Percentiles rank a stretch among this genome's conserved stretches.
Conservation (phyloP, 352 stramenopile genomes). For the Pythium scleroteichum region DNA sequence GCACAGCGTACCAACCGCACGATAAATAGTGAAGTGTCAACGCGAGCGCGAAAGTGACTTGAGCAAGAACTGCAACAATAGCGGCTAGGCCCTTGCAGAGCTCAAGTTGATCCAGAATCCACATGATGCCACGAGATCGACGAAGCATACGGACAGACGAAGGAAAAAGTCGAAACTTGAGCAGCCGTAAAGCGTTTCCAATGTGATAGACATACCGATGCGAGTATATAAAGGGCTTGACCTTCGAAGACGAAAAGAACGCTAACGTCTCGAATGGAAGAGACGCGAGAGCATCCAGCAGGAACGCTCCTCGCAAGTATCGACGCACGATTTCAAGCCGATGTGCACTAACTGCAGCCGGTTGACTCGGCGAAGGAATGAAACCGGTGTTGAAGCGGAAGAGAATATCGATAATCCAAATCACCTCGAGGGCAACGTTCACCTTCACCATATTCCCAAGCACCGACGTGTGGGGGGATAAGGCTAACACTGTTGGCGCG, state of each 20-base stretch:
- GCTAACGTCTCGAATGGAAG: conserved; percentile 12
- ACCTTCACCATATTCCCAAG: background rate
- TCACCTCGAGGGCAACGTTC: conserved; percentile 7
- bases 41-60: background rate
- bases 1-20: conserved; percentile 8
- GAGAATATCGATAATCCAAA: conserved; percentile 8
- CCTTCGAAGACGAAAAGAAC: background rate
- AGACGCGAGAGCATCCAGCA: background rate
- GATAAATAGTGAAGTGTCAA: conserved; percentile 12
- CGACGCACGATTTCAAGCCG: no score
- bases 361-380: background rate
- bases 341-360: no score
- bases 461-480: no score
- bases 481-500: conserved; percentile 1
- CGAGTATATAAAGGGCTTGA: no score
- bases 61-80: background rate
- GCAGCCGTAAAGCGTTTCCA: conserved; percentile 5
- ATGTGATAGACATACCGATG: conserved; percentile 1
- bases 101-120: no score
- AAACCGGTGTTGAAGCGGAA: conserved; percentile 16
- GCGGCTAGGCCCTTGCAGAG: no score
- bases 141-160: background rate
- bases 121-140: no score
- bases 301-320: background rate
- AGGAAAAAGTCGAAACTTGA: conserved; percentile 4